Evolutionary conservation across 331 rosid genomes (phyloP).

Genomic region (Quercus phellos): DNA sequence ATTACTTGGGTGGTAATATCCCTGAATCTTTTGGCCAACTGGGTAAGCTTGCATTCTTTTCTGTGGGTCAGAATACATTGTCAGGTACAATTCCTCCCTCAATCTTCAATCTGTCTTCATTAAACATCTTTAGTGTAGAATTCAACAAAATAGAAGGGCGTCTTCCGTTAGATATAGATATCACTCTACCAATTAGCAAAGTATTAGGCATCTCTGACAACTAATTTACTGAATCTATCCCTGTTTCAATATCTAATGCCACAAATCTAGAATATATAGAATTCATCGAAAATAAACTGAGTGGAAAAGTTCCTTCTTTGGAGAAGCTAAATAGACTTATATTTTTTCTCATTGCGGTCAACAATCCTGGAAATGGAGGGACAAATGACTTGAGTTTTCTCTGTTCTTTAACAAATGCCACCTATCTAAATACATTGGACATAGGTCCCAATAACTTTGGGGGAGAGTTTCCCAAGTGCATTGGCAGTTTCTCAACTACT

Average conservation of each 20-base stretch:
- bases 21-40: background rate
- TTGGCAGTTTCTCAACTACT: background rate
- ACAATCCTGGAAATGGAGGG: too few relatives aligned
- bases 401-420: too few relatives aligned
- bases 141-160: background rate
- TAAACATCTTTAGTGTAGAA: background rate
- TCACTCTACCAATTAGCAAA: background rate
- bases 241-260: background rate
- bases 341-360: too few relatives aligned
- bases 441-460: too few relatives aligned
- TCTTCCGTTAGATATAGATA: background rate
- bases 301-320: slow-evolving; percentile 5
- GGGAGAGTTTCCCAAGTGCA: background rate
- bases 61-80: background rate
- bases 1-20: background rate
- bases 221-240: slow-evolving; percentile 13
- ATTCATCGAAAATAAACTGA: background rate
- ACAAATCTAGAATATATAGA: background rate
- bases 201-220: background rate
- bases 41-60: background rate
- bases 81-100: background rate
- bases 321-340: background rate
- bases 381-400: too few relatives aligned
- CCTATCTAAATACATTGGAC: too few relatives aligned
- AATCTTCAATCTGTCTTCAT: background rate